Percentiles rank a stretch among this genome's conserved stretches.
phyloP scores from a whole-genome alignment of 805 yeast species.

The Yarrowia yakushimensis region DNA sequence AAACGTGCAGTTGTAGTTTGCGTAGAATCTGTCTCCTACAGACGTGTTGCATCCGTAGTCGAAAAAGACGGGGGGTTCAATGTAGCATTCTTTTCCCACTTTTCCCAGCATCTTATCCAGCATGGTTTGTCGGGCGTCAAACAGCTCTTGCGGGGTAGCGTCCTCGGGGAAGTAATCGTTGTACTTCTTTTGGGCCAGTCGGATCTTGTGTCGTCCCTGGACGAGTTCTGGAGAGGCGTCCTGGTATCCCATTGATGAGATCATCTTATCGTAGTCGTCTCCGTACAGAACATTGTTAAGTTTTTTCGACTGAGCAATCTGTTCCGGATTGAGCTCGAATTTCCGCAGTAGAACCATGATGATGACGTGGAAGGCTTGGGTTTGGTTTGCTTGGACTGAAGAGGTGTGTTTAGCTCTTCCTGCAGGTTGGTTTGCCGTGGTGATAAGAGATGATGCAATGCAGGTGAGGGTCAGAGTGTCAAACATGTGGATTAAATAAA shows the following conservation, averaged over 20 bases:
- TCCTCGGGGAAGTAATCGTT: conserved; percentile 32
- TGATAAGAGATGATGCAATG: background rate
- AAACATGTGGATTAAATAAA: too few relatives aligned
- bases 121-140: conserved; percentile 41
- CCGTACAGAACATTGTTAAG: conserved; percentile 6
- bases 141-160: conserved; percentile 33
- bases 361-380: background rate
- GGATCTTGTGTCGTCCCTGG: conserved; percentile 34
- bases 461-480: too few relatives aligned
- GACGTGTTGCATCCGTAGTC: conserved; percentile 65
- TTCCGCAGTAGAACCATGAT: background rate
- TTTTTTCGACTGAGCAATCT: background rate
- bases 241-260: conserved; percentile 49
- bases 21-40: conserved; percentile 57
- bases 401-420: background rate
- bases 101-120: conserved; percentile 49
- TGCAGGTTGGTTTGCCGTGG: background rate
- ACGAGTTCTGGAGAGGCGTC: conserved; percentile 35
- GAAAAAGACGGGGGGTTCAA: conserved; percentile 58
- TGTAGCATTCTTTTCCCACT: conserved; percentile 41
- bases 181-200: conserved; percentile 35
- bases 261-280: conserved; percentile 55
- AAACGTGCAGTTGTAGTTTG: conserved; percentile 51
- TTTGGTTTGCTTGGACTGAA: background rate
- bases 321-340: conserved; percentile 1